Evolutionary conservation across 768 basidiomycete genomes (phyloP), one percentile per base, ranked within the genome.

Genomic region (Cystobasidium onofrii): DNA sequence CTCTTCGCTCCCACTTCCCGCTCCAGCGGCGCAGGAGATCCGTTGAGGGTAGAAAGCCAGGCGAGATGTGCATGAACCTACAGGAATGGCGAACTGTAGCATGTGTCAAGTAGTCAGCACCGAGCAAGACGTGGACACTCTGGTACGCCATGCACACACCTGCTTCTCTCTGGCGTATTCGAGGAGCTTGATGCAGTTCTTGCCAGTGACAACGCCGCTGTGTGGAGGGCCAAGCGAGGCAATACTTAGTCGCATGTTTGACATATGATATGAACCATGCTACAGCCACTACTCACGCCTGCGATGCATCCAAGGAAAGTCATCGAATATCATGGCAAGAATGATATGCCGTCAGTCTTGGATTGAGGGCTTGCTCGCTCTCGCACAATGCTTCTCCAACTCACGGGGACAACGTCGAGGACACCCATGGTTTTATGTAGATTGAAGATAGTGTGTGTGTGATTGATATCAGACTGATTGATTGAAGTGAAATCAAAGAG

Each of bases 121-220:
- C 12, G 63, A 57, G n/a, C 41, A 31, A 9, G 31, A 17, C 17
- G 44, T 39, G 39, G 7, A 6, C 25, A 4, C 33, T 33, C 25
- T n/a, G n/a, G 20, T 18, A 3, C 17, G 52, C 9, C 34, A 60
- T n/a, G 15, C n/a, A 78, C 85, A 76, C 76, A 92, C 95, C 85
- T 93, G 84, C 82, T 97, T 80, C 78, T 88, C 86, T 79, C 89
- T 90, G 55, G 94, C 95, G 81, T 95, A 96, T 78, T 95, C 88
- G 81, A 98, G 95, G 80, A 99, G 83, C 83, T 93, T 94, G 83
- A 92, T 88, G 78, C 92, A 90, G 81, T 98, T 87, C 78, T 94
- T 90, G 82, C 95, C 95, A 74, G 92, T 94, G 81, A 99, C 83
- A 75, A 99, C 95, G 76, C 95, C 95, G 29, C 74, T 74, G 52